phyloP scores from a whole-genome alignment of 2,329 filamentous ascomycete genomes.

The Aspergillus awamori region DNA sequence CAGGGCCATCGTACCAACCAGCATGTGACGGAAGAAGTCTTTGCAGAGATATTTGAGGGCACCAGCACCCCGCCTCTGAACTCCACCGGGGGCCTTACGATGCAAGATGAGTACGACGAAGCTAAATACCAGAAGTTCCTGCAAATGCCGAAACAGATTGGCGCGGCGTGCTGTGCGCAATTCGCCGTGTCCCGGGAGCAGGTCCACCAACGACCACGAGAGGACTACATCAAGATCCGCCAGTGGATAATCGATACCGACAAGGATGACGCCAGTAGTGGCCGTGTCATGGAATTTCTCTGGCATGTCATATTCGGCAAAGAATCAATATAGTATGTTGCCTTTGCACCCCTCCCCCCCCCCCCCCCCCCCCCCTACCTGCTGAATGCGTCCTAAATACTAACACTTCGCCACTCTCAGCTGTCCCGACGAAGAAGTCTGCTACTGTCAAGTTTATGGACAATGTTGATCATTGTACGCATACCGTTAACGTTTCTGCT shows the following conservation, averaged over 20 bases:
- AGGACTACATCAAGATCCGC: conserved; percentile 60
- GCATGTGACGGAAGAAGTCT: conserved; percentile 43
- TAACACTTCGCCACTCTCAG: conserved; percentile 23
- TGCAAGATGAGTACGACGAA: background rate
- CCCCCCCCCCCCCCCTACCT: no score
- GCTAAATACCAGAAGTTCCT: conserved; percentile 30
- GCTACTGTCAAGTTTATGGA: conserved; percentile 43
- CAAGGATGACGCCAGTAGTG: conserved; percentile 58
- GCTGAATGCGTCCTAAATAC: background rate
- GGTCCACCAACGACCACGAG: conserved; percentile 52
- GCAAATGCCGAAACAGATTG: conserved; percentile 54
- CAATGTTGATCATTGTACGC: conserved; percentile 29
- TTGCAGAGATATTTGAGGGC: conserved; percentile 43
- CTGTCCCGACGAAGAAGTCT: conserved; percentile 39
- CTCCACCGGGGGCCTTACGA: conserved; percentile 17
- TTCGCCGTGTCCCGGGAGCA: conserved; percentile 62
- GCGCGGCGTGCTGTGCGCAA: conserved; percentile 66
- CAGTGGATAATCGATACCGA: conserved; percentile 63
- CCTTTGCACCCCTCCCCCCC: background rate
- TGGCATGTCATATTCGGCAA: conserved; percentile 63
- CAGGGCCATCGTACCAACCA: conserved; percentile 35
- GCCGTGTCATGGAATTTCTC: conserved; percentile 65
- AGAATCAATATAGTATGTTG: conserved; percentile 44
- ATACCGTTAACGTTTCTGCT: background rate
- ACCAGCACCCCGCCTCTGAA: conserved; percentile 42